These are phyloP conservation scores for Solanum infundibuliforme DNA, from an alignment of 257 asterid genomes.

Conservation along the genomic window DNA sequence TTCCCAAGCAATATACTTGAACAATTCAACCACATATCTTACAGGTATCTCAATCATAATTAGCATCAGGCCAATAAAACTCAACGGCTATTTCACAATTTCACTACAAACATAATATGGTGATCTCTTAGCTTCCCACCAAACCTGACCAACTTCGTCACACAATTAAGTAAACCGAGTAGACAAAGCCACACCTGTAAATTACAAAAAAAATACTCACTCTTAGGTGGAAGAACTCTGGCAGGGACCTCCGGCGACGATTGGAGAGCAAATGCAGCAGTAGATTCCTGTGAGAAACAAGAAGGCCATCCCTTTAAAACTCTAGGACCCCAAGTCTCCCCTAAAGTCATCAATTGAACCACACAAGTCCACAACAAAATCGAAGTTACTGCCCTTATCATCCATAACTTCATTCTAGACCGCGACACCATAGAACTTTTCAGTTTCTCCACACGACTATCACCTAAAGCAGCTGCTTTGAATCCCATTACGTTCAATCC, in stretches of 20 bases:
- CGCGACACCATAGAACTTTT: slow-evolving; percentile 59
- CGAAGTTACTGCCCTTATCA: slow-evolving; percentile 71
- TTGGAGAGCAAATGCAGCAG: slow-evolving; percentile 44
- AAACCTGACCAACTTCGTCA: not conserved
- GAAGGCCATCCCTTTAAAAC: slow-evolving; percentile 92
- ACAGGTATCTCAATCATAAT: not conserved
- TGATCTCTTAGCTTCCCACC: not conserved
- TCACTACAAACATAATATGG: not conserved
- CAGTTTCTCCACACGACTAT: slow-evolving; percentile 61
- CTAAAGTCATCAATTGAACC: slow-evolving; percentile 81
- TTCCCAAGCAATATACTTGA: not conserved
- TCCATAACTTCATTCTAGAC: slow-evolving; percentile 90
- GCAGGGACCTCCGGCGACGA: slow-evolving; percentile 40
- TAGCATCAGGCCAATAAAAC: not conserved
- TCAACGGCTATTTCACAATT: not conserved
- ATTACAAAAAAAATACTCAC: slow-evolving; percentile 33
- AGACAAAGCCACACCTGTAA: not conserved
- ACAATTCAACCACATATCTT: not conserved
- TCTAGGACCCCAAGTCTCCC: slow-evolving; percentile 84
- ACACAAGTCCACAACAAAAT: slow-evolving; percentile 82
- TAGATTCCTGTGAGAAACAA: slow-evolving; percentile 68
- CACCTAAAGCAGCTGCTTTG: slow-evolving; percentile 46
- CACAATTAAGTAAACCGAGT: not conserved
- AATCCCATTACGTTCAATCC: slow-evolving; percentile 39
- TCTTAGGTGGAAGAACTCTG: slow-evolving; percentile 79